Percentiles rank a stretch among this genome's conserved stretches.
phyloP scores from a whole-genome alignment of 2,329 filamentous ascomycete genomes.

The Penicillium glabrum region DNA sequence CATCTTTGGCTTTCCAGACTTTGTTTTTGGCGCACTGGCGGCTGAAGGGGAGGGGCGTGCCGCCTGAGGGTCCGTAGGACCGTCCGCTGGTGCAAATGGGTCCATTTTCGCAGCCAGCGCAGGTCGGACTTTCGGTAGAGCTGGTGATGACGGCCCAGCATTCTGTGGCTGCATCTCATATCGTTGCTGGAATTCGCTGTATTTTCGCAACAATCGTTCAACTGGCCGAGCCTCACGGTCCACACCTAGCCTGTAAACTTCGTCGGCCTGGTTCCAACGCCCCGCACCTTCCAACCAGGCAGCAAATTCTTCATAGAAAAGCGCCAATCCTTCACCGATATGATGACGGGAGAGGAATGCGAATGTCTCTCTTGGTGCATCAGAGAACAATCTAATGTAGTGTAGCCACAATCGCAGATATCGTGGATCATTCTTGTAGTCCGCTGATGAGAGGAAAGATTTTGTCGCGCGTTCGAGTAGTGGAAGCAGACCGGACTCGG shows the following conservation, averaged over 20 bases:
- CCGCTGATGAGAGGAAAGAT: slow-evolving; percentile 75
- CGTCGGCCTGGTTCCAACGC: slow-evolving; percentile 86
- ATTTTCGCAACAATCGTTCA: slow-evolving; percentile 82
- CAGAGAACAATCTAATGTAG: slow-evolving; percentile 90
- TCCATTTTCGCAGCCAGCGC: slow-evolving; percentile 84
- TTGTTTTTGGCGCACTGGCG: slow-evolving; percentile 54
- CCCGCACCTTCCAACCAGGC: slow-evolving; percentile 84
- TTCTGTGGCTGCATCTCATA: slow-evolving; percentile 66
- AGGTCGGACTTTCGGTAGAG: slow-evolving; percentile 77
- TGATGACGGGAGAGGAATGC: slow-evolving; percentile 85
- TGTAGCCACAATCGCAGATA: slow-evolving; percentile 93
- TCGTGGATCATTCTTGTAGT: slow-evolving; percentile 93
- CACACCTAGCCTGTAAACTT: slow-evolving; percentile 87
- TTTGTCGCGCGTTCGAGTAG: slow-evolving; percentile 92
- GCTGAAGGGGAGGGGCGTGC: slow-evolving; percentile 45
- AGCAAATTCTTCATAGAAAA: slow-evolving; percentile 97
- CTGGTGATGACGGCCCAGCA: slow-evolving; percentile 76
- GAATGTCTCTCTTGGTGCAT: slow-evolving; percentile 89
- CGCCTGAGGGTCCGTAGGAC: slow-evolving; percentile 65
- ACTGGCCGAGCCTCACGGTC: slow-evolving; percentile 82
- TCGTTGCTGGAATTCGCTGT: slow-evolving; percentile 83
- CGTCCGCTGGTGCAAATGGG: slow-evolving; percentile 65
- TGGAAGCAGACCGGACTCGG: slow-evolving; percentile 83
- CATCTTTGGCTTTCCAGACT: slow-evolving; percentile 75
- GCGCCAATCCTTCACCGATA: slow-evolving; percentile 80